Evolutionary conservation across 2,329 filamentous ascomycete species (phyloP), one percentile per base, ranked within the genome.

Genomic region (Parascedosporium putredinis): DNA sequence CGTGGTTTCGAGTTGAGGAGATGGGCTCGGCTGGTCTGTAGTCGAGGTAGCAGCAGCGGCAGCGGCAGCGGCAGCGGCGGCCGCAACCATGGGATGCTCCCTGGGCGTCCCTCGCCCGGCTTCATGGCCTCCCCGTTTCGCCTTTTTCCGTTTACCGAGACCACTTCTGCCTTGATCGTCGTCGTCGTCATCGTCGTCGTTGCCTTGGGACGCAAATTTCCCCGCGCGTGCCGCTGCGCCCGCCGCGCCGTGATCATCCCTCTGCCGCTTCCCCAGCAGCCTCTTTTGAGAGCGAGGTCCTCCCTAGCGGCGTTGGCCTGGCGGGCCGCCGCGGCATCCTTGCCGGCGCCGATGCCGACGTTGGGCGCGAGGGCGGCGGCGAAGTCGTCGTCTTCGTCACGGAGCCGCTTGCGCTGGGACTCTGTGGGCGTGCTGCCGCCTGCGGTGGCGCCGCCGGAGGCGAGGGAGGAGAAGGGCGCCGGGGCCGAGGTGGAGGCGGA

Each of bases 381-480:
- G n/a, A n/a, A n/a, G n/a, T n/a, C 57, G 57, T 67, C 71, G 7
- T 71, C 71, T 8, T 73, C 55, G 31, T 71, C 72, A 22, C 65
- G 62, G 56, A 70, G 16, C 25, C n/a, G 42, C 25, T 71, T 33
- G 61, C 60, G 33, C 55, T 54, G 24, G 55, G 27, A 9, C 47
- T 53, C 3, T 54, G 53, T 25, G 62, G 46, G 48, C 64, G 60
- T 22, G n/a, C n/a, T n/a, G n/a, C n/a, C n/a, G n/a, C n/a, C n/a
- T n/a, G n/a, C n/a, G n/a, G n/a, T 62, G 57, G 16, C 10, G 18
- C 16, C 38, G 6, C 38, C 38, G 3, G 38, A 10, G 16, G 38
- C 38, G 38, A 45, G 42, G 6, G 42, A 45, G 42, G 42, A 45
- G 42, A 45, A 45, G 1, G 42, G 12, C 5, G 42, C 23, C 4